A percentile compares a stretch with the other conserved stretches of the same genome.
These are phyloP conservation scores for Botryotinia calthae DNA, from an alignment of 2,329 filamentous ascomycete species.

Conservation along the genomic window DNA sequence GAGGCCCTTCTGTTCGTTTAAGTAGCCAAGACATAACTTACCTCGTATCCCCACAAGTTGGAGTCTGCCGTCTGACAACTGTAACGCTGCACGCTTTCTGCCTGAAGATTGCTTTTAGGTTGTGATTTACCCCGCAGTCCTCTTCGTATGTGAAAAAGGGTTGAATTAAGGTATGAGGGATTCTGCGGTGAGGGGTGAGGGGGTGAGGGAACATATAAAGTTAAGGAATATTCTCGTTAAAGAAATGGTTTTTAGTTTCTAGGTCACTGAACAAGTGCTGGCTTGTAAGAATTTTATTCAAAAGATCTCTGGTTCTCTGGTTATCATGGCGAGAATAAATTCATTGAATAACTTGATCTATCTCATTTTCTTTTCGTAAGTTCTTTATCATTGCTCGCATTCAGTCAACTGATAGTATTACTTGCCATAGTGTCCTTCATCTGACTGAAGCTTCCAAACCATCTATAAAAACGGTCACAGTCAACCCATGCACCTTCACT, in stretches of 20 bases:
- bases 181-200: neutral
- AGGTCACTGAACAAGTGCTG: neutral
- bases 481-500: constrained; percentile 4
- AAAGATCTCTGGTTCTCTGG: neutral
- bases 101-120: neutral
- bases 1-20: neutral
- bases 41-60: neutral
- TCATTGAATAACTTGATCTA: neutral
- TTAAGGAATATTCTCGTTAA: neutral
- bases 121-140: constrained; percentile 5
- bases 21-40: constrained; percentile 9
- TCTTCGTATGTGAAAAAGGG: neutral
- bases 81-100: constrained; percentile 8
- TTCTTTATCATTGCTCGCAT: neutral
- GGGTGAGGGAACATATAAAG: constrained; percentile 3
- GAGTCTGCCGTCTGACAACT: neutral
- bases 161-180: neutral
- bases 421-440: neutral
- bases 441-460: neutral
- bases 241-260: neutral
- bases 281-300: neutral
- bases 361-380: neutral
- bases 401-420: neutral
- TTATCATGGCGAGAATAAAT: neutral
- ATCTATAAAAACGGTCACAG: neutral